phyloP scores from a whole-genome alignment of 78 protist species.

The Planoprotostelium fungivorum region DNA sequence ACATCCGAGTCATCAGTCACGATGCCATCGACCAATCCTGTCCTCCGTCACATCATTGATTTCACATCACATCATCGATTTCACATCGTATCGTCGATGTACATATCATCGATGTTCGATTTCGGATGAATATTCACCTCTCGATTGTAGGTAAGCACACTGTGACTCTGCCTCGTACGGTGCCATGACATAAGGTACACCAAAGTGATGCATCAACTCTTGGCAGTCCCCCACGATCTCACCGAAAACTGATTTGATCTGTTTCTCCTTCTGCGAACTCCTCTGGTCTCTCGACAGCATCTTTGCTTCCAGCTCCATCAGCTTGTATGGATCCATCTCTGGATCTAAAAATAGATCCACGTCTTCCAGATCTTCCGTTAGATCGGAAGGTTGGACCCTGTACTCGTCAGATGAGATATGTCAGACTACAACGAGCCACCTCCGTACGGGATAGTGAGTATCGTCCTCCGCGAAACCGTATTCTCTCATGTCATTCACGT shows the following conservation, averaged over 20 bases:
- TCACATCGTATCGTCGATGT: no score
- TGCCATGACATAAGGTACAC: constrained; percentile 56
- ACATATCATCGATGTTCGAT: not conserved
- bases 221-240: not conserved
- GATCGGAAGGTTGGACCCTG: not conserved
- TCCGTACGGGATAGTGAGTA: not conserved
- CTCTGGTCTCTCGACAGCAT: not conserved
- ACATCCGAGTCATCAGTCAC: constrained; percentile 63
- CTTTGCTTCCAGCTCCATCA: not conserved
- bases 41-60: no score
- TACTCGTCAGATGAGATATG: not conserved
- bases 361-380: not conserved
- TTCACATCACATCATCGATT: no score
- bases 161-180: constrained; percentile 73
- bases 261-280: not conserved
- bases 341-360: not conserved
- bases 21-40: constrained; percentile 62
- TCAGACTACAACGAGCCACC: not conserved
- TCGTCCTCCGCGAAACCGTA: not conserved
- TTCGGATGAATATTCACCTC: not conserved
- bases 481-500: not conserved
- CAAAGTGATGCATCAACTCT: constrained; percentile 44
- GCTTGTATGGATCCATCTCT: not conserved
- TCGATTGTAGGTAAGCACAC: constrained; percentile 43
- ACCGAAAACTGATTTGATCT: not conserved